Evolutionary conservation across 108 stramenopile genomes (phyloP).

Genomic region (Stephanodiscus minutulus): DNA sequence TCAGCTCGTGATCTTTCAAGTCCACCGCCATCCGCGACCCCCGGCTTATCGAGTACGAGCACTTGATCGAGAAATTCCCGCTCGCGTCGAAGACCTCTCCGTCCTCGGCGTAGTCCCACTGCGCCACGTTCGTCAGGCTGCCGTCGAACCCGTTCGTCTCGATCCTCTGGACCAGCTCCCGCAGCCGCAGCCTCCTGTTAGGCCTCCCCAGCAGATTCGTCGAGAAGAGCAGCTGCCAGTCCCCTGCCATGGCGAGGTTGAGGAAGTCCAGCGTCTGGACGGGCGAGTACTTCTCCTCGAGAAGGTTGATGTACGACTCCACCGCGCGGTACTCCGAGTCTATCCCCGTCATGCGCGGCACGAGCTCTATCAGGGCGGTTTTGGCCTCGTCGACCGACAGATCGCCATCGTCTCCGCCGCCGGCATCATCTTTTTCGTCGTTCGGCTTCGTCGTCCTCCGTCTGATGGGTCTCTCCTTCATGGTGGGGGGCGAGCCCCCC

Average conservation of each 20-base stretch:
- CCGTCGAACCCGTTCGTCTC: slow-evolving; percentile 56
- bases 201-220: slow-evolving; percentile 60
- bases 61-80: slow-evolving; percentile 59
- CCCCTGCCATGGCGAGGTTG: slow-evolving; percentile 67
- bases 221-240: slow-evolving; percentile 78
- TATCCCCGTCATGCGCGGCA: slow-evolving; percentile 77
- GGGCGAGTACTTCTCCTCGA: slow-evolving; percentile 63
- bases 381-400: slow-evolving; percentile 40
- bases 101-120: slow-evolving; percentile 63
- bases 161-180: slow-evolving; percentile 53
- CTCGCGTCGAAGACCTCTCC: slow-evolving; percentile 47
- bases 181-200: slow-evolving; percentile 46
- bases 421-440: background rate
- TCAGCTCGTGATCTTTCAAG: slow-evolving; percentile 49
- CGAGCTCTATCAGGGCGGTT: slow-evolving; percentile 52
- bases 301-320: slow-evolving; percentile 67
- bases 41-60: slow-evolving; percentile 66
- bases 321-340: slow-evolving; percentile 62
- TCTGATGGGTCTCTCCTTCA: background rate
- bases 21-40: slow-evolving; percentile 64
- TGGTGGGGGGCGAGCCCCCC: background rate
- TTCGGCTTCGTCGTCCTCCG: background rate
- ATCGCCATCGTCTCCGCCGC: background rate
- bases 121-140: slow-evolving; percentile 52
- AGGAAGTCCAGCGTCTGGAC: slow-evolving; percentile 75